These are phyloP conservation scores for Termitomyces eurrhizus DNA, from an alignment of 768 basidiomycete species.

Conservation along the genomic window DNA sequence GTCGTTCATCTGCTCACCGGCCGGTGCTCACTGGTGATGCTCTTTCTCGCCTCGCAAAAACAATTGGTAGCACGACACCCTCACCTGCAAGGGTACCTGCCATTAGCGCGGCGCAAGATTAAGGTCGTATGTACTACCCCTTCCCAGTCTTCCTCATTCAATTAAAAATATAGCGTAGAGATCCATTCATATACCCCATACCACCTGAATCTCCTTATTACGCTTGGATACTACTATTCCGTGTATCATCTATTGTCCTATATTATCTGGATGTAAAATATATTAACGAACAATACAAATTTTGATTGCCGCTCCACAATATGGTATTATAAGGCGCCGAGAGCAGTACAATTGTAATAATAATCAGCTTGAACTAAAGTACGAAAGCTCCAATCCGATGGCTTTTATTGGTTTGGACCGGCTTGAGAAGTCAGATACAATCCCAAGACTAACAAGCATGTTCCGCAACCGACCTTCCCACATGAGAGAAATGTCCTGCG, in stretches of 20 bases:
- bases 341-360: not conserved
- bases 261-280: conserved; percentile 17
- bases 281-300: not conserved
- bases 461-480: conserved; percentile 94
- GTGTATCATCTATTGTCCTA: conserved; percentile 11
- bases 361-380: conserved; percentile 63
- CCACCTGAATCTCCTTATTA: conserved; percentile 1
- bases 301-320: not conserved
- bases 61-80: conserved; percentile 42
- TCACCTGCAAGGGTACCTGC: conserved; percentile 22
- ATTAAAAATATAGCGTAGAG: not conserved
- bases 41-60: conserved; percentile 59
- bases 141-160: not conserved
- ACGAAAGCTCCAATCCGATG: conserved; percentile 90
- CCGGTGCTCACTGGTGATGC: conserved; percentile 77
- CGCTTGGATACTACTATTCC: conserved; percentile 3
- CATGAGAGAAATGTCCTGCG: conserved; percentile 81
- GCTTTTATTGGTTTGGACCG: conserved; percentile 84
- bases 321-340: not conserved
- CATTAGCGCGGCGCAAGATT: conserved; percentile 21
- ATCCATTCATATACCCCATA: conserved; percentile 4
- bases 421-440: conserved; percentile 86
- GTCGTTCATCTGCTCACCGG: conserved; percentile 41
- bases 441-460: conserved; percentile 85
- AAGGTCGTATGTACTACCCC: conserved; percentile 5